Conservation (phyloP, 345 rosid genomes). For the Corymbia maculata region DNA sequence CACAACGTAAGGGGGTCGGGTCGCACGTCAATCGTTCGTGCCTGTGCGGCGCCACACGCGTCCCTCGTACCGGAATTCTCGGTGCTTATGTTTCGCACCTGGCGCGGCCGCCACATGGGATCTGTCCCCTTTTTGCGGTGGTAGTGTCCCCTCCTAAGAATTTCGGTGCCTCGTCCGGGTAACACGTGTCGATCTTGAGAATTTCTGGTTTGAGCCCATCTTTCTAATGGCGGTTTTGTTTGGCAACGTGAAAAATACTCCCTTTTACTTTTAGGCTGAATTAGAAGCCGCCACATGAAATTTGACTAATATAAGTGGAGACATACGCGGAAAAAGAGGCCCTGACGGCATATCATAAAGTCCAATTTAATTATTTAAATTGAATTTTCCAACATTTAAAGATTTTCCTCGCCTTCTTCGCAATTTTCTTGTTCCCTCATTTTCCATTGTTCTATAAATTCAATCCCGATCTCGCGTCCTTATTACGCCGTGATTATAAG, state of each 20-base stretch:
- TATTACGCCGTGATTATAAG: neutral
- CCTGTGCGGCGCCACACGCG: neutral
- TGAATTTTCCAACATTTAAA: rapidly evolving
- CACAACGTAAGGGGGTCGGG: neutral
- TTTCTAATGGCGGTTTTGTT: neutral
- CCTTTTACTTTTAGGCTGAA: rapidly evolving
- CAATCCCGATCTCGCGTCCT: neutral
- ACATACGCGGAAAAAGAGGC: neutral
- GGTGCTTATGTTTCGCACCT: neutral
- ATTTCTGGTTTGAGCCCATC: neutral
- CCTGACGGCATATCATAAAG: neutral
- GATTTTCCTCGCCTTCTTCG: neutral
- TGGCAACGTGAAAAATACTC: neutral
- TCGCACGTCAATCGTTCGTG: neutral
- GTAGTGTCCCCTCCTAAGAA: neutral
- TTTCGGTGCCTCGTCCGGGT: neutral
- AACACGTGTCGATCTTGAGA: neutral
- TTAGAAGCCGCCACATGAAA: neutral
- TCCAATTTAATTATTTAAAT: rapidly evolving
- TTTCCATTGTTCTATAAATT: neutral
- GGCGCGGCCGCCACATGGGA: neutral
- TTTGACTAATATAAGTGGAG: neutral
- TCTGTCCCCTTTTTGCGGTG: neutral
- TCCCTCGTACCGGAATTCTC: neutral
- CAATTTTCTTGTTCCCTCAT: neutral